These are phyloP conservation scores for Tulasnella sp. DNA, from an alignment of 768 basidiomycete species.

Conservation along the genomic window DNA sequence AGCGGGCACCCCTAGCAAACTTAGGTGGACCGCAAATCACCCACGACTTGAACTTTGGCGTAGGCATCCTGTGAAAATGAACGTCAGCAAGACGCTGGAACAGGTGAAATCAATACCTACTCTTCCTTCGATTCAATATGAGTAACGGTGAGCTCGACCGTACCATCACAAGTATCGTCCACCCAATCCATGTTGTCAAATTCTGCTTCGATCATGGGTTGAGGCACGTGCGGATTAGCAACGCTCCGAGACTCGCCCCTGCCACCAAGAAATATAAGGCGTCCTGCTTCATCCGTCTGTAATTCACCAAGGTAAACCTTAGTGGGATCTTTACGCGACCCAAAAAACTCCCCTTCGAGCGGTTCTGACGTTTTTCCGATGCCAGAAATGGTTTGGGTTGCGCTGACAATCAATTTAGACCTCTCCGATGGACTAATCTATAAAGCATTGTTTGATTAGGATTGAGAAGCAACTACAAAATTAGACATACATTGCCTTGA, in stretches of 20 bases:
- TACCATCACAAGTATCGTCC: too few species aligned
- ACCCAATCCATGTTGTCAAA: constrained; percentile 21
- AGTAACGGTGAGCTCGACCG: too few species aligned
- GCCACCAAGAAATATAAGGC: constrained; percentile 26
- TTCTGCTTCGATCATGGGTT: constrained; percentile 21
- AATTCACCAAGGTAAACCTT: constrained; percentile 22
- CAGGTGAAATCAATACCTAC: too few species aligned
- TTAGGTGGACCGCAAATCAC: constrained; percentile 1
- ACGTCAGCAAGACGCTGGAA: too few species aligned
- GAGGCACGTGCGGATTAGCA: constrained; percentile 15
- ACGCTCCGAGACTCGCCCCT: constrained; percentile 24
- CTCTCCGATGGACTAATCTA: too few species aligned
- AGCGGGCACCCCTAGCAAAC: not conserved
- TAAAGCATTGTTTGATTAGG: constrained; percentile 13
- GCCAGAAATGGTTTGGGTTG: too few species aligned
- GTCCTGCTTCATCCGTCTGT: constrained; percentile 23
- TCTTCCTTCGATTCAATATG: too few species aligned
- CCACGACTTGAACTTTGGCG: not conserved
- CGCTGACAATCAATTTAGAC: too few species aligned
- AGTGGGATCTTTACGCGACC: constrained; percentile 18
- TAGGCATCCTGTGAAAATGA: too few species aligned
- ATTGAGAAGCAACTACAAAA: too few species aligned
- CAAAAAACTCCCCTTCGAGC: constrained; percentile 20
- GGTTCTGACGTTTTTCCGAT: too few species aligned
- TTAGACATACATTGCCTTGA: constrained; percentile 20